Evolutionary conservation across 345 rosid genomes (phyloP).

Genomic region (Gossypium mustelinum): DNA sequence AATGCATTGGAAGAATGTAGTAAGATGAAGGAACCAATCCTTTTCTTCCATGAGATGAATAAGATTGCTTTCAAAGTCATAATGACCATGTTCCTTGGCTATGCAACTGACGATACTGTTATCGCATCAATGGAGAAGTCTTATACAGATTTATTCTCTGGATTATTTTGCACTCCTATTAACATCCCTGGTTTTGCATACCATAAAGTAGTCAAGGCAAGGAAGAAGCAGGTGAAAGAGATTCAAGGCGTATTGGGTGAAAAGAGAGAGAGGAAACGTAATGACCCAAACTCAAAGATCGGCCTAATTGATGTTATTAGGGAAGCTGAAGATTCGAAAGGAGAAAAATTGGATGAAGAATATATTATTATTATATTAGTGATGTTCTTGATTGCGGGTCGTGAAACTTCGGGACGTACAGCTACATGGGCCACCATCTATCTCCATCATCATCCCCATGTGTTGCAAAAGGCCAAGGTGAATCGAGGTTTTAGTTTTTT

Average conservation of each 20-base stretch:
- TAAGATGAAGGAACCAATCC: not conserved
- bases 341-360: conserved; percentile 24
- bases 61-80: conserved; percentile 2
- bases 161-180: not conserved
- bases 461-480: conserved; percentile 21
- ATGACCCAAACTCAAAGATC: not conserved
- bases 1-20: not conserved
- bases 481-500: not conserved
- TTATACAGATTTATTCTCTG: not conserved
- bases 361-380: conserved; percentile 25
- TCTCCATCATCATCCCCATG: conserved; percentile 5
- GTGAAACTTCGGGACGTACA: not conserved
- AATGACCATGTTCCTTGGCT: not conserved
- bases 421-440: conserved; percentile 21
- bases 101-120: not conserved
- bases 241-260: conserved; percentile 6
- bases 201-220: conserved; percentile 17
- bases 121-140: not conserved
- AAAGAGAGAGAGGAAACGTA: not conserved
- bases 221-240: conserved; percentile 10
- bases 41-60: not conserved
- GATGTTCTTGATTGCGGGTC: conserved; percentile 28
- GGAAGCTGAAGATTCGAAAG: conserved; percentile 29
- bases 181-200: not conserved
- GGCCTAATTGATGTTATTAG: conserved; percentile 27